phyloP scores from a whole-genome alignment of 352 stramenopile species.

The Phytopythium montanum region DNA sequence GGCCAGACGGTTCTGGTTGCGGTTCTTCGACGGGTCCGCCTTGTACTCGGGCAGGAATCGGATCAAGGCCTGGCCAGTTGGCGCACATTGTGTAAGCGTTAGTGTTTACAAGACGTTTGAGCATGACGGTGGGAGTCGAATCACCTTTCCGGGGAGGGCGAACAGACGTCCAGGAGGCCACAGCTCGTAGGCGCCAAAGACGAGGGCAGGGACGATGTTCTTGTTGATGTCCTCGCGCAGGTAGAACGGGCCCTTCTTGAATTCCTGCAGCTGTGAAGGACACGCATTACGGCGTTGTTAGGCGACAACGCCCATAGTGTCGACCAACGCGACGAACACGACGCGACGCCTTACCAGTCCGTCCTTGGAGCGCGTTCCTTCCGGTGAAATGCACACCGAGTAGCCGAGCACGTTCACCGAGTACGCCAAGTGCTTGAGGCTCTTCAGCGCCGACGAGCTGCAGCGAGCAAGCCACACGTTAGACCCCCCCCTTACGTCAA shows the following conservation, averaged over 20 bases:
- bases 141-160: slow-evolving; percentile 62
- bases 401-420: slow-evolving; percentile 70
- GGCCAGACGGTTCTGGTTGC: slow-evolving; percentile 78
- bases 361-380: slow-evolving; percentile 81
- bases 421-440: slow-evolving; percentile 60
- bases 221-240: slow-evolving; percentile 80
- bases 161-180: slow-evolving; percentile 77
- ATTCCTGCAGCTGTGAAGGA: slow-evolving; percentile 63
- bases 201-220: slow-evolving; percentile 69
- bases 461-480: background rate
- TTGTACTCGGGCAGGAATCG: slow-evolving; percentile 76
- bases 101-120: background rate
- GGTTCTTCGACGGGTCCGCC: slow-evolving; percentile 59
- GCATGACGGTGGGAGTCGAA: slow-evolving; percentile 1
- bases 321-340: background rate
- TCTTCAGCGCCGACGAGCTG: slow-evolving; percentile 58
- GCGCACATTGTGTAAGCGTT: background rate
- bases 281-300: background rate
- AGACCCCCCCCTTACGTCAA: background rate
- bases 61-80: slow-evolving; percentile 39
- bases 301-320: background rate
- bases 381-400: slow-evolving; percentile 79
- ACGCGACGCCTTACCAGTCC: slow-evolving; percentile 33
- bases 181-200: slow-evolving; percentile 81
- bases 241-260: slow-evolving; percentile 88